Base-by-base conservation (phyloP, 2,329 filamentous ascomycete species). In the Ceratocystis smalleyi region DNA sequence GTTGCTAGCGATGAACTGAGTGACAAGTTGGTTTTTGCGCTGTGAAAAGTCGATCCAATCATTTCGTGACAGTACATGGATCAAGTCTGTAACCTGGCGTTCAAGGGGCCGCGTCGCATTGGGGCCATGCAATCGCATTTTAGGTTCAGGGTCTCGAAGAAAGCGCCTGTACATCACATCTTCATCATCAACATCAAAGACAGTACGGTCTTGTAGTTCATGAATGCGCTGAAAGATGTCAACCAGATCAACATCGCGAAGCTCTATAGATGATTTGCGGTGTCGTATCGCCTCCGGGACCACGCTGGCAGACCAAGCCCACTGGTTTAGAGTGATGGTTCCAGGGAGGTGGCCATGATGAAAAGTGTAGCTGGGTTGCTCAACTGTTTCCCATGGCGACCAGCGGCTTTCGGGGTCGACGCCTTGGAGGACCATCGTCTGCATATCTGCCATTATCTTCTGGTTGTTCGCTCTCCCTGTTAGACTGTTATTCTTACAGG, bases 31-130 rank as follows among this genome's bases (percentile, higher is more conserved):
- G 69, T 89, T 88, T 70, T 81, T 82, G 3, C 81, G 81, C 43
- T 79, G 77, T 32, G 85, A 86, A 69, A 89, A 88, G 72, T 91
- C 86, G 68, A 87, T 84, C 87, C 87, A 90, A 65, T 83, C 79
- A 0, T 81, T 78, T n/a, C 84, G 79, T 1, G 84, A 85, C 10
- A 91, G 75, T 0, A 86, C 85, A 68, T 83, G 78, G 64, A 89
- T 83, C 24, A 91, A 77, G 71, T 90, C 86, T 35, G 79, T 82
- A 66, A 91, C 89, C 72, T 91, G 87, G 71, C 79, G 81, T 67
- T 88, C 85, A 67, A 89, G 79, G 1, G 81, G 78, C 67, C 78
- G 81, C 70, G 87, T 85, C 2, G 85, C 83, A 57, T 75, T 81
- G 24, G 77, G 73, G 55, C 76, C 77, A 40, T 62, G 51, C 24